A percentile compares a stretch with the other conserved stretches of the same genome.
Evolutionary conservation across 164 flowering plant genomes (phyloP).

Genomic region (Vitis amurensis): DNA sequence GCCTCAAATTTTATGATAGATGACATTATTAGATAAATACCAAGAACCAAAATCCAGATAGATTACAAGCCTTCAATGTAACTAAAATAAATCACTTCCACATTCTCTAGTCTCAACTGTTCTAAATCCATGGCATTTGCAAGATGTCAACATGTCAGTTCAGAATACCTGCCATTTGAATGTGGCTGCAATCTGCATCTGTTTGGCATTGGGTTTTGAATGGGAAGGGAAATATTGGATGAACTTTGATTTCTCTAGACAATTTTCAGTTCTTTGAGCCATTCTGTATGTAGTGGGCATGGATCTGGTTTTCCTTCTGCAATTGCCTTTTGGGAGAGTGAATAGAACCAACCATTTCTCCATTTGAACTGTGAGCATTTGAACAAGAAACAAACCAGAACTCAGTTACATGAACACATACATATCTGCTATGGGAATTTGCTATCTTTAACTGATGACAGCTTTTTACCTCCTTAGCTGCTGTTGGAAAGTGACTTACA

Average conservation of each 20-base stretch:
- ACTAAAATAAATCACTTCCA: too few relatives aligned
- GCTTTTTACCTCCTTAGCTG: conserved; percentile 82
- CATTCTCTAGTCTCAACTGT: too few relatives aligned
- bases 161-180: too few relatives aligned
- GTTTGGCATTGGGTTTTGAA: too few relatives aligned
- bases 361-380: conserved; percentile 74
- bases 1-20: too few relatives aligned
- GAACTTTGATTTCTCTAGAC: conserved; percentile 27
- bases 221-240: too few relatives aligned
- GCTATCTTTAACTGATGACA: not conserved
- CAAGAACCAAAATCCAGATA: too few relatives aligned
- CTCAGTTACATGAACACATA: not conserved
- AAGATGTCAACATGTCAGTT: too few relatives aligned
- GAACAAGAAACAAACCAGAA: not conserved
- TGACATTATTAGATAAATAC: too few relatives aligned
- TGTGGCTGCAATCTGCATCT: too few relatives aligned
- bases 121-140: too few relatives aligned
- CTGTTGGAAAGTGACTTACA: conserved; percentile 94
- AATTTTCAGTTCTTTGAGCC: conserved; percentile 85
- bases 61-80: too few relatives aligned
- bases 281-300: conserved; percentile 83
- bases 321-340: conserved; percentile 68
- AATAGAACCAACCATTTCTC: conserved; percentile 94
- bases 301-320: conserved; percentile 76
- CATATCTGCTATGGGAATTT: not conserved